A percentile compares a stretch with the other conserved stretches of the same genome.
phyloP scores from a whole-genome alignment of 208 protist species.

The Leishmania guyanensis region DNA sequence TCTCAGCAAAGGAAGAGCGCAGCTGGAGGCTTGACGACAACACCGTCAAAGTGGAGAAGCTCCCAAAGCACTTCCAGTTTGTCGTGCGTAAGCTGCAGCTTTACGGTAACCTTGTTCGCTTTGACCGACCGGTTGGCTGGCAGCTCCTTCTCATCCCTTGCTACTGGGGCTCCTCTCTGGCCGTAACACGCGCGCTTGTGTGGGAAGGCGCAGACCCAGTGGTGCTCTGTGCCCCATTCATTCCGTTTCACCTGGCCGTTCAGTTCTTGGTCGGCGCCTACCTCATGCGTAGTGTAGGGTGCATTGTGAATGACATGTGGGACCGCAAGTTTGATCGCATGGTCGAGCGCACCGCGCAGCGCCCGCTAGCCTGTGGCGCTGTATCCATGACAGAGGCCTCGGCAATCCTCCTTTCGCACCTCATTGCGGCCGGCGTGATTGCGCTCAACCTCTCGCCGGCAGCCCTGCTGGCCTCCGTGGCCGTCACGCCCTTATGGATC shows the following conservation, averaged over 20 bases:
- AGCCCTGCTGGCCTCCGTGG: constrained; percentile 55
- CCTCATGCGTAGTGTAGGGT: constrained; percentile 81
- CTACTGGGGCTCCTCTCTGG: constrained; percentile 78
- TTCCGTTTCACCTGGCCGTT: constrained; percentile 73
- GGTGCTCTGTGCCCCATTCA: constrained; percentile 74
- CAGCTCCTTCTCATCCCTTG: constrained; percentile 78
- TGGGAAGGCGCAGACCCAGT: constrained; percentile 87
- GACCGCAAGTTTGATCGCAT: constrained; percentile 75
- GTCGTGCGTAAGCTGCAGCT: constrained; percentile 38
- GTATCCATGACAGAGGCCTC: constrained; percentile 60
- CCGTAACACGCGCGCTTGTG: constrained; percentile 79
- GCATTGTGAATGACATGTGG: constrained; percentile 88
- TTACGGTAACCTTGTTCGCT: constrained; percentile 69
- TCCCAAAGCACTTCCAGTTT: constrained; percentile 47
- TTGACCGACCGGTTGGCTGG: constrained; percentile 71
- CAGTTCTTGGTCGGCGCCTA: constrained; percentile 73
- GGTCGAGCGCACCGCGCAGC: constrained; percentile 70
- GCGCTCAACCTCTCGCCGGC: constrained; percentile 71
- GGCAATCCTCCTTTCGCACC: constrained; percentile 47
- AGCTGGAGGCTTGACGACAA: constrained; percentile 62
- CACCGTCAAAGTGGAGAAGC: constrained; percentile 22
- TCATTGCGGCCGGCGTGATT: constrained; percentile 49
- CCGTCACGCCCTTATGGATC: constrained; percentile 64
- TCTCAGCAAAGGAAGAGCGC: constrained; percentile 65
- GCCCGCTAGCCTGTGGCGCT: constrained; percentile 64